Conservation (phyloP, 73 alveolate species). For the Tetrahymena thermophila region DNA sequence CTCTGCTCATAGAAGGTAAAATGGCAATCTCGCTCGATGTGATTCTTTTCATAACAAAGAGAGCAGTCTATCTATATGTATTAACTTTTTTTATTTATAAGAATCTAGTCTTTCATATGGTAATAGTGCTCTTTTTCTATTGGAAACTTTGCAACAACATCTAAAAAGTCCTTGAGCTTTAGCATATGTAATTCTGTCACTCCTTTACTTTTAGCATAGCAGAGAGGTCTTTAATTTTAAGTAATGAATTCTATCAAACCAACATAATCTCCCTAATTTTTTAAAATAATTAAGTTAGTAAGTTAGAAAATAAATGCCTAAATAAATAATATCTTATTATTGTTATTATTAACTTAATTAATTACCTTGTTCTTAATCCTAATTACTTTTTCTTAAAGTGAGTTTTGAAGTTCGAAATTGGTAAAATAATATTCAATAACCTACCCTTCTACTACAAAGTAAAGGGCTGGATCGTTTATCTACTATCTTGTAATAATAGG, state of each 20-base stretch:
- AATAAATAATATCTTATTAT: too few relatives aligned
- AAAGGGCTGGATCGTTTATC: not conserved
- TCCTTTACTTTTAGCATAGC: not conserved
- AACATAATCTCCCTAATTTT: not conserved
- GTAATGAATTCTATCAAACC: not conserved
- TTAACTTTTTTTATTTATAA: not conserved
- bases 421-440: not conserved
- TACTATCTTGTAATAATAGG: not conserved
- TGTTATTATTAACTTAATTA: too few relatives aligned
- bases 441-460: not conserved
- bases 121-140: not conserved
- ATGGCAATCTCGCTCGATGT: not conserved
- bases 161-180: not conserved
- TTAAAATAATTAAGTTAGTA: too few relatives aligned
- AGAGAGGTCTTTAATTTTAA: not conserved
- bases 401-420: not conserved
- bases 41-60: not conserved
- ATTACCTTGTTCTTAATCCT: not conserved
- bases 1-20: not conserved
- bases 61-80: not conserved
- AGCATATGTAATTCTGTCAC: not conserved
- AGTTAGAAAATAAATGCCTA: too few relatives aligned
- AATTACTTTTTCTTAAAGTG: not conserved
- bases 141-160: not conserved
- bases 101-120: not conserved